phyloP scores from a whole-genome alignment of 495 filamentous ascomycete species.

The Podospora pseudoanserina region DNA sequence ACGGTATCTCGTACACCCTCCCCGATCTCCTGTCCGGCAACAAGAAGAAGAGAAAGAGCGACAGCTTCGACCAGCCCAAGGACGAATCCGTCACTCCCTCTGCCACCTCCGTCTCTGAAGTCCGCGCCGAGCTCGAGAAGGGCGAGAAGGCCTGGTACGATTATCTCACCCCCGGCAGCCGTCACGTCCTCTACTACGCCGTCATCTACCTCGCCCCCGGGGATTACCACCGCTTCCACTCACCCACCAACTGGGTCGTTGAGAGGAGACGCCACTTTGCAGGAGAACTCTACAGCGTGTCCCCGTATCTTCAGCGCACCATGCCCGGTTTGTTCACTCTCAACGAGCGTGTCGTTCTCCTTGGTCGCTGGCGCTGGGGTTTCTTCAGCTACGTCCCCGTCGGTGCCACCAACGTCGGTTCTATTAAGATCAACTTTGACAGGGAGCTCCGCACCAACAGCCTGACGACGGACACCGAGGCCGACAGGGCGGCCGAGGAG shows the following conservation, averaged over 20 bases:
- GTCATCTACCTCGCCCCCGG: constrained; percentile 98
- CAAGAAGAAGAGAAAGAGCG: constrained; percentile 30
- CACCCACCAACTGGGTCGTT: constrained; percentile 88
- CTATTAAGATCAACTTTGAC: constrained; percentile 97
- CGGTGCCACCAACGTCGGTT: constrained; percentile 97
- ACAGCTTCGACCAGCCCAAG: constrained; percentile 32
- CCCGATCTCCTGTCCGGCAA: constrained; percentile 83
- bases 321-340: constrained; percentile 92
- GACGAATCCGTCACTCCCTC: constrained; percentile 53
- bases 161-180: constrained; percentile 52
- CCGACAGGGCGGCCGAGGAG: constrained; percentile 73
- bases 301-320: constrained; percentile 86
- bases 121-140: constrained; percentile 76
- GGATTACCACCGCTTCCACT: constrained; percentile 98
- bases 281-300: constrained; percentile 91
- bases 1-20: constrained; percentile 94
- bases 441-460: constrained; percentile 89
- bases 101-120: constrained; percentile 70
- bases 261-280: constrained; percentile 91
- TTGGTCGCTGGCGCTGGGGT: constrained; percentile 93
- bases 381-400: constrained; percentile 97
- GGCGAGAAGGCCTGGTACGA: constrained; percentile 76
- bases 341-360: constrained; percentile 91
- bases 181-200: constrained; percentile 79
- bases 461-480: constrained; percentile 82